These are phyloP conservation scores for Kwoniella mangroviensis DNA, from an alignment of 768 basidiomycete genomes.

Conservation along the genomic window DNA sequence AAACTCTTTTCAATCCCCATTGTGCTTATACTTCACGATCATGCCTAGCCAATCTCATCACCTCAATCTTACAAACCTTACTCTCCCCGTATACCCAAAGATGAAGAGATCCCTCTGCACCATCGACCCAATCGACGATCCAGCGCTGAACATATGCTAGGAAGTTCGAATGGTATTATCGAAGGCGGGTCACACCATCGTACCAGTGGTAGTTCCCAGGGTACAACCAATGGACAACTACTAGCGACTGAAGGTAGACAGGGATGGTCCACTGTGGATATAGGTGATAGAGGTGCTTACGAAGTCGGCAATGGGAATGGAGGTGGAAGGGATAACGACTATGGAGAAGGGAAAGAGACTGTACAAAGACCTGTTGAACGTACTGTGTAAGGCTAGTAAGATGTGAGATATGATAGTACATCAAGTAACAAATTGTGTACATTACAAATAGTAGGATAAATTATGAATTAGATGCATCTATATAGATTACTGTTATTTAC, in stretches of 20 bases:
- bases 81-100: constrained; percentile 43
- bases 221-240: constrained; percentile 5
- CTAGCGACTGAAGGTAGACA: background rate
- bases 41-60: constrained; percentile 29
- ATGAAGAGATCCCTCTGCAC: constrained; percentile 31
- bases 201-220: constrained; percentile 6
- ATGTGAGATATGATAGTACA: background rate
- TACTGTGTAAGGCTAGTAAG: background rate
- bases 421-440: background rate
- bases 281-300: background rate
- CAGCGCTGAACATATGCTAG: constrained; percentile 20
- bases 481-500: too few relatives aligned
- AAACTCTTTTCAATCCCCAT: background rate
- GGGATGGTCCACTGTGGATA: background rate
- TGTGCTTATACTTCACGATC: background rate
- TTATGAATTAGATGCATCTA: too few relatives aligned
- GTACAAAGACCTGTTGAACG: constrained; percentile 19
- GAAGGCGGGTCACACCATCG: constrained; percentile 9
- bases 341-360: constrained; percentile 21
- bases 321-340: constrained; percentile 3
- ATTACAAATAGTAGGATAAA: too few relatives aligned
- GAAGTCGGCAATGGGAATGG: background rate
- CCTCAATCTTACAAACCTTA: constrained; percentile 47
- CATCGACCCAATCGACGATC: constrained; percentile 15
- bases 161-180: background rate